phyloP scores from a whole-genome alignment of 2,329 filamentous ascomycete genomes.

The Penicillium griseofulvum region DNA sequence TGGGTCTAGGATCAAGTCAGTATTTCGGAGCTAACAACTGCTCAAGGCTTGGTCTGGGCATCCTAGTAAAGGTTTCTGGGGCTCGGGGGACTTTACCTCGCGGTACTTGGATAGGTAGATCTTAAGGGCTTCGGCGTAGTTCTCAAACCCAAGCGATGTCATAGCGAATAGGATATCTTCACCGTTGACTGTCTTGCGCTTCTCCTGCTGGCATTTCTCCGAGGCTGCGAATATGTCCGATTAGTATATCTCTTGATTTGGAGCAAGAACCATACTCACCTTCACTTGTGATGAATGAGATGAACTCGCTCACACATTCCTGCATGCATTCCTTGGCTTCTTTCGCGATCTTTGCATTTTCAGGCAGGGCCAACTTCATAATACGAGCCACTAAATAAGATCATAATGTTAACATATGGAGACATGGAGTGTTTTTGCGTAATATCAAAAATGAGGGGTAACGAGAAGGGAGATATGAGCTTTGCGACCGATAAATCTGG shows the following conservation, averaged over 20 bases:
- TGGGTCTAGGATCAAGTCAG: conserved; percentile 64
- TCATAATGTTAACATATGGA: conserved; percentile 20
- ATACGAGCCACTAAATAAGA: conserved; percentile 96
- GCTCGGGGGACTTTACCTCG: conserved; percentile 67
- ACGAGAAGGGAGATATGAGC: neutral
- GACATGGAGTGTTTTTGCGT: neutral
- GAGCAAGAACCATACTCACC: conserved; percentile 57
- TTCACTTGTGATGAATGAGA: conserved; percentile 99
- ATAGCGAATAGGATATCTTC: conserved; percentile 99
- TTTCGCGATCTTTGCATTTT: conserved; percentile 98
- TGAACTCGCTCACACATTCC: conserved; percentile 99
- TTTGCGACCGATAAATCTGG: neutral
- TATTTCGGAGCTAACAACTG: conserved; percentile 17
- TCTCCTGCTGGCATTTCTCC: conserved; percentile 99
- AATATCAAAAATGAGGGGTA: neutral
- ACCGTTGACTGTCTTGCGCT: conserved; percentile 97
- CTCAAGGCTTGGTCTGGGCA: neutral
- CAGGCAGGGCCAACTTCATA: conserved; percentile 96
- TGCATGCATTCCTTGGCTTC: conserved; percentile 99
- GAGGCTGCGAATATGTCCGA: conserved; percentile 63
- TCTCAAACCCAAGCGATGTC: conserved; percentile 98
- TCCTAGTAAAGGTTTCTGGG: neutral
- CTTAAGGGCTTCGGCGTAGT: conserved; percentile 96
- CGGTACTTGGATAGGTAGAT: conserved; percentile 97
- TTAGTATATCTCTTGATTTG: conserved; percentile 4